Evolutionary conservation across 495 filamentous ascomycete species (phyloP).

Genomic region (Achaetomiella virescens): DNA sequence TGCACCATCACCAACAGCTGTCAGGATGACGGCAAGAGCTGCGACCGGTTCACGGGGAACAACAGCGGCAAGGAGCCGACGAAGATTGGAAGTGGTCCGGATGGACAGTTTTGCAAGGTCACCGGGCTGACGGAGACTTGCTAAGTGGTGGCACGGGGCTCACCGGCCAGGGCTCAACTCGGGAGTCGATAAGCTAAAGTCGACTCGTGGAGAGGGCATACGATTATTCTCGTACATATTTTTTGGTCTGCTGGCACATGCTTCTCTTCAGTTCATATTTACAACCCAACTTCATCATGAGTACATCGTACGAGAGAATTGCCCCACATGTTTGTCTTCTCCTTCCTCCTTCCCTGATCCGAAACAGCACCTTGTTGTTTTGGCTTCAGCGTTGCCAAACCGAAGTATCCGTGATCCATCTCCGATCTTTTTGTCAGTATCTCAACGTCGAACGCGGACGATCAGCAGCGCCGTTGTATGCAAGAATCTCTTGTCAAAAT

Average conservation of each 20-base stretch:
- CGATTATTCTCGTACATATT: not conserved
- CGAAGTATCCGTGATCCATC: not conserved
- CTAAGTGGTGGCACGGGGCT: not conserved
- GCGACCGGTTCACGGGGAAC: constrained; percentile 42
- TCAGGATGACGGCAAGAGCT: constrained; percentile 32
- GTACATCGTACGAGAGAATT: too few relatives aligned
- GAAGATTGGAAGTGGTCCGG: constrained; percentile 26
- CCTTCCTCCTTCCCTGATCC: not conserved
- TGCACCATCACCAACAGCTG: constrained; percentile 27
- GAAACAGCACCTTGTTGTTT: not conserved
- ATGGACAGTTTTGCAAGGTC: constrained; percentile 15
- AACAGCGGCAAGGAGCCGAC: constrained; percentile 36
- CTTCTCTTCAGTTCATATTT: too few relatives aligned
- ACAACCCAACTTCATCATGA: too few relatives aligned
- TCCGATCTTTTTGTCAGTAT: not conserved
- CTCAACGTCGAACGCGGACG: not conserved
- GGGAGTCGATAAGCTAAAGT: not conserved
- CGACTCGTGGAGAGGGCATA: not conserved
- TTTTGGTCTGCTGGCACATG: too few relatives aligned
- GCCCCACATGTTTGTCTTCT: too few relatives aligned
- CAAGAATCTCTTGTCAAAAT: not conserved
- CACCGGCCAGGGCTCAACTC: not conserved
- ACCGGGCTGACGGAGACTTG: constrained; percentile 3
- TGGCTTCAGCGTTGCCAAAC: not conserved
- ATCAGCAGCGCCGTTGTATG: not conserved